Base-by-base conservation (phyloP, 352 stramenopile species). In the Globisporangium recalcitrans region DNA sequence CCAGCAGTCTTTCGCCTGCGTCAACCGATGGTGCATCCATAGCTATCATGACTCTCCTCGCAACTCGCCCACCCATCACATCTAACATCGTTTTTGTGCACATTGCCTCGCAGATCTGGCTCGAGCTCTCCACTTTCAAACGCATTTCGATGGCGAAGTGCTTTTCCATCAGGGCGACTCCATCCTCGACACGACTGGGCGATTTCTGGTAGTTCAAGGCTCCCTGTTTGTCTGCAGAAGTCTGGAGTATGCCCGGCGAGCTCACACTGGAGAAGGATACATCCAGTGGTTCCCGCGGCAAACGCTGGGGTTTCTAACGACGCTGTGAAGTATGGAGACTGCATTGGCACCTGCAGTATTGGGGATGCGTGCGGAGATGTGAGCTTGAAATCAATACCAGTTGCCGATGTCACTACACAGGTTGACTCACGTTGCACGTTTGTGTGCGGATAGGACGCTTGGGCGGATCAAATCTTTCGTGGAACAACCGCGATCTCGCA, bases 171-270 rank as follows among this genome's bases (percentile, higher is more conserved):
- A 83, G 54, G 77, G 74, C 21, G 69, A 74, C 54, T 38, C 32
- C 2, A 73, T 83, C n/a, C 22, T 67, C 16, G 72, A 81, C n/a
- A 65, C 54, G 0, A 73, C 74, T 49, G 72, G 64, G 0, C 66
- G 68, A n/a, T 81, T 70, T n/a, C 46, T 82, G 16, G 74, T 83
- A 14, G 51, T 86, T 0, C 62, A 56, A 14, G 77, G 74, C 10
- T 86, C 77, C 4, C 27, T 86, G 1, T 52, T 80, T 29, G 61
- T 80, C 19, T 86, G 82, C 57, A 64, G 57, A 27, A 78, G 71
- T 26, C 8, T 44, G 16, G 59, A 69, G 22, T 76, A 68, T 27
- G 51, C 44, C 4, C 31, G 46, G 4, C 54, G 52, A 24, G 64
- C 63, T 10, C 40, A 32, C 16, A 65, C 69, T 52, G 71, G 71